Evolutionary conservation across 2,329 filamentous ascomycete species (phyloP).

Genomic region (Tolypocladium pustulatum): DNA sequence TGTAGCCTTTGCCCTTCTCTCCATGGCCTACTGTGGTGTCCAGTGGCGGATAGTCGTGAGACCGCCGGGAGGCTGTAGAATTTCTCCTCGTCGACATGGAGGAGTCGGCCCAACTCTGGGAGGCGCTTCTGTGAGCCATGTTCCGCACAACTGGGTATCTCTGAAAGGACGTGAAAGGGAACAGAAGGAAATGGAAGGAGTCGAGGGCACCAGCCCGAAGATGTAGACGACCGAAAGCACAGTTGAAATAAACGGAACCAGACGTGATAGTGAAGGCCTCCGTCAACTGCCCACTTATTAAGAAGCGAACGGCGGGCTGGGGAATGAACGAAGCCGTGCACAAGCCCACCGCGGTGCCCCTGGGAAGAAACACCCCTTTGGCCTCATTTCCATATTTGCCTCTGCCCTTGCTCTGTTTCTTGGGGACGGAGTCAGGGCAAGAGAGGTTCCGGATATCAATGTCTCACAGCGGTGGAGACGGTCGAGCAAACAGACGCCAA

Average conservation of each 20-base stretch:
- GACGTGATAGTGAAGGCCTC: no score
- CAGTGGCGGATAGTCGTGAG: background rate
- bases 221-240: no score
- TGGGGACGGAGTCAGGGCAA: background rate
- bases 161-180: background rate
- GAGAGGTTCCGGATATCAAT: background rate
- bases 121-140: background rate
- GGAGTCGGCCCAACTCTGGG: conserved; percentile 1
- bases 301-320: background rate
- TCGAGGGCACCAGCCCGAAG: background rate
- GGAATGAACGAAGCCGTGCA: background rate
- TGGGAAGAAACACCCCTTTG: background rate
- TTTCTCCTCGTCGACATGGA: conserved; percentile 1
- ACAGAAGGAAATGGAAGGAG: background rate
- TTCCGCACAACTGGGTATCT: background rate
- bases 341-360: background rate
- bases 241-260: background rate
- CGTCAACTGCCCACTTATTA: background rate
- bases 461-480: background rate
- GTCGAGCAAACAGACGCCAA: background rate
- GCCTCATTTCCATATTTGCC: background rate
- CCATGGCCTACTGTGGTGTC: background rate
- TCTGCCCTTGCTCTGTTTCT: background rate
- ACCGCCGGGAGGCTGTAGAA: background rate
- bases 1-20: background rate